These are phyloP conservation scores for Vigna trinervia DNA, from an alignment of 306 rosid species.

Conservation along the genomic window DNA sequence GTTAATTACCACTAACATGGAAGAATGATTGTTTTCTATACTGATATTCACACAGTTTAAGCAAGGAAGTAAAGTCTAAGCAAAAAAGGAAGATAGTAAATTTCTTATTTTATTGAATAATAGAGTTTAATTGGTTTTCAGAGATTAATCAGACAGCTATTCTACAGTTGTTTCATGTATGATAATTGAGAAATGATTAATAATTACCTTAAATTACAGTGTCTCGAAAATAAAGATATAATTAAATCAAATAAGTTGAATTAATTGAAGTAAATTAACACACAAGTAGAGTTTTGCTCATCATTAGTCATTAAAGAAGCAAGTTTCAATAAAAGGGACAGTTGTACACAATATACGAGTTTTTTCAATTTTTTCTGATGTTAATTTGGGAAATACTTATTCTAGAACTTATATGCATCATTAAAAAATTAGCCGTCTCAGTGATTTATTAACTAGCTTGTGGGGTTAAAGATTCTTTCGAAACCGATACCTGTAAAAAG, in stretches of 20 bases:
- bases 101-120: background rate
- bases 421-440: background rate
- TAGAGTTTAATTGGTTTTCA: background rate
- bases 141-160: background rate
- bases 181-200: background rate
- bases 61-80: background rate
- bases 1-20: background rate
- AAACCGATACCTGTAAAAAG: constrained; percentile 5
- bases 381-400: background rate
- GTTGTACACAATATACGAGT: background rate
- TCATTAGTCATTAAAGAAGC: no score
- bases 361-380: background rate
- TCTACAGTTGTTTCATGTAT: background rate
- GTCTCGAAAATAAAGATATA: background rate
- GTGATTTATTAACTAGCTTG: background rate
- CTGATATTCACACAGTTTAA: background rate
- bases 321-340: background rate
- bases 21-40: background rate
- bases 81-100: background rate
- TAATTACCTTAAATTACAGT: background rate
- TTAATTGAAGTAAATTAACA: no score
- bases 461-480: background rate
- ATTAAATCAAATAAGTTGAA: background rate
- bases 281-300: background rate
- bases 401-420: background rate